A percentile compares a stretch with the other conserved stretches of the same genome.
These are phyloP conservation scores for Aspergillus ellipticus DNA, from an alignment of 495 filamentous ascomycete genomes.

Conservation along the genomic window DNA sequence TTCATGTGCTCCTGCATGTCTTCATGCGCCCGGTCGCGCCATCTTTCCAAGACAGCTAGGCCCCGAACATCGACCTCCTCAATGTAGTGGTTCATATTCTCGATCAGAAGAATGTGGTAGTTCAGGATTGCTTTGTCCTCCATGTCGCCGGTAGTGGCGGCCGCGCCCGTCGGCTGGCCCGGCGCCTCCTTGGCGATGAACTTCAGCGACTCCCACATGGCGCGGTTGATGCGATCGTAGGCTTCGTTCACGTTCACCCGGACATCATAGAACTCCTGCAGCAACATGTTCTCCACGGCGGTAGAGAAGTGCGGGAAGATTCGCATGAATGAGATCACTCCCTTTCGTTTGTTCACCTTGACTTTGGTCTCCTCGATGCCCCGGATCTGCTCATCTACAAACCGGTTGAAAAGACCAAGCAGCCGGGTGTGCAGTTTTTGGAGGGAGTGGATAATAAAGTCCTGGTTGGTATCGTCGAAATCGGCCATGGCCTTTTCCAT, in stretches of 20 bases:
- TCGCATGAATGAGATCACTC: constrained; percentile 89
- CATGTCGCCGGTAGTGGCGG: constrained; percentile 59
- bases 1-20: constrained; percentile 88
- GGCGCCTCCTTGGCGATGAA: constrained; percentile 94
- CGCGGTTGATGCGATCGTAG: constrained; percentile 83
- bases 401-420: constrained; percentile 73
- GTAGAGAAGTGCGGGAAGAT: constrained; percentile 83
- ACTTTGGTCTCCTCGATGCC: constrained; percentile 99
- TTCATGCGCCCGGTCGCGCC: constrained; percentile 68
- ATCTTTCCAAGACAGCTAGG: constrained; percentile 73
- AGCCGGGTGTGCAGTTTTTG: constrained; percentile 76
- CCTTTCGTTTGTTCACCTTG: constrained; percentile 96
- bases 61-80: constrained; percentile 80
- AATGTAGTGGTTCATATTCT: constrained; percentile 97
- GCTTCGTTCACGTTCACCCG: constrained; percentile 78
- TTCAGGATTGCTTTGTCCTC: constrained; percentile 96
- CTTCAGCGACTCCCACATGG: constrained; percentile 95
- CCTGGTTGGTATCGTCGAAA: constrained; percentile 84
- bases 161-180: constrained; percentile 43
- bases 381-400: constrained; percentile 90
- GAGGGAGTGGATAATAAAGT: constrained; percentile 75
- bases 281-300: constrained; percentile 78
- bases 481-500: constrained; percentile 72
- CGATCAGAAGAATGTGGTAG: constrained; percentile 93
- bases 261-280: constrained; percentile 57